phyloP scores from a whole-genome alignment of 2,329 filamentous ascomycete species.

The Pseudodiploospora longispora region DNA sequence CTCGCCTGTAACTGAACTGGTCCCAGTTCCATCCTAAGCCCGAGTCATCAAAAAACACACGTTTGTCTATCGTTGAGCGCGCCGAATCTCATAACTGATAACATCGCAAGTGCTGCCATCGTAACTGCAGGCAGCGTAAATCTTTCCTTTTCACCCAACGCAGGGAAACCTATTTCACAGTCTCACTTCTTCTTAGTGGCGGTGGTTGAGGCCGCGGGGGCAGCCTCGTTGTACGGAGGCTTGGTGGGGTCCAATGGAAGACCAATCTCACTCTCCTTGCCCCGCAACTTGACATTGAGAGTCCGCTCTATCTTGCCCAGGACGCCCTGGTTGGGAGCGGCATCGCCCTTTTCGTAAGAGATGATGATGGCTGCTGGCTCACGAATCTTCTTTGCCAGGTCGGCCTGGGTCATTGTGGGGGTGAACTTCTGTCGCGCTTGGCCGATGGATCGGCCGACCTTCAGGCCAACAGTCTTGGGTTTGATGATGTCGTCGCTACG shows the following conservation, averaged over 20 bases:
- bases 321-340: constrained; percentile 75
- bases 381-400: constrained; percentile 80
- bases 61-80: too few relatives aligned
- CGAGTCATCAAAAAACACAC: too few relatives aligned
- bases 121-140: not conserved
- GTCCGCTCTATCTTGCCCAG: constrained; percentile 70
- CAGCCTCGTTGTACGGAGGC: too few relatives aligned
- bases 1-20: too few relatives aligned
- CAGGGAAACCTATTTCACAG: too few relatives aligned
- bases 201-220: too few relatives aligned
- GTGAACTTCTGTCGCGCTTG: constrained; percentile 71
- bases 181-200: constrained; percentile 49
- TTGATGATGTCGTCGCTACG: constrained; percentile 96
- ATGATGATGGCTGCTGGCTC: constrained; percentile 72
- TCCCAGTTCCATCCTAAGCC: too few relatives aligned
- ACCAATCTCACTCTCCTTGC: constrained; percentile 64
- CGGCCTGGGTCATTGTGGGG: constrained; percentile 95
- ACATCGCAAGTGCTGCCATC: too few relatives aligned
- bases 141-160: too few relatives aligned
- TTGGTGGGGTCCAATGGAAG: constrained; percentile 60
- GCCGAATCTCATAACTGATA: too few relatives aligned
- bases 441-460: constrained; percentile 76
- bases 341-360: constrained; percentile 77
- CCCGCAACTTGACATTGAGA: constrained; percentile 81
- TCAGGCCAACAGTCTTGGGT: constrained; percentile 79